These are phyloP conservation scores for Stellera chamaejasme DNA, from an alignment of 345 rosid genomes.

Conservation along the genomic window DNA sequence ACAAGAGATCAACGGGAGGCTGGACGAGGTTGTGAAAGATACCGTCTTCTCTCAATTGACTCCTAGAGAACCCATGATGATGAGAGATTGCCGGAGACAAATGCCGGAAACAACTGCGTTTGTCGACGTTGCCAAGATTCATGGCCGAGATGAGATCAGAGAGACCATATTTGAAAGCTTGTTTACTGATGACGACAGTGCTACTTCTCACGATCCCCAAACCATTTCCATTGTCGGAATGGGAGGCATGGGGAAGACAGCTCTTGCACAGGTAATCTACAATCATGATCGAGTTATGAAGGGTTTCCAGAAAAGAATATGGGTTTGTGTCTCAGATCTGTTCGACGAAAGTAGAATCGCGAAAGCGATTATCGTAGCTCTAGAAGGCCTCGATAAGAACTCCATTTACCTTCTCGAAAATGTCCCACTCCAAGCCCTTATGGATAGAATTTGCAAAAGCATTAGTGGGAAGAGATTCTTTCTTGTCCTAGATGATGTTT, in stretches of 20 bases:
- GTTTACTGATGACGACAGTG: background rate
- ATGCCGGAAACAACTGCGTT: background rate
- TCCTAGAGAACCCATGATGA: background rate
- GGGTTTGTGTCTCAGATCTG: no score
- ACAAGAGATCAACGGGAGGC: background rate
- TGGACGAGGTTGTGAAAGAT: background rate
- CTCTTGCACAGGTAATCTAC: constrained; percentile 2
- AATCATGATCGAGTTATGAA: background rate
- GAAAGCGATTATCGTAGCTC: no score
- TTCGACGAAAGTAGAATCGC: no score
- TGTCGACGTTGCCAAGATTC: background rate
- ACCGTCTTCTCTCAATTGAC: background rate
- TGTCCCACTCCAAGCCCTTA: no score
- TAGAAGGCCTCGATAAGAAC: no score
- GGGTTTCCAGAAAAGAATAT: background rate
- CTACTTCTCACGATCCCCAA: background rate
- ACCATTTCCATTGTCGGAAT: constrained; percentile 3
- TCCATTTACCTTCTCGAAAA: no score
- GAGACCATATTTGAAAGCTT: background rate
- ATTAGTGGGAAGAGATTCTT: no score
- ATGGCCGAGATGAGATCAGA: constrained; percentile 1
- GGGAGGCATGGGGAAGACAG: constrained; percentile 7
- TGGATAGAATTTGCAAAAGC: no score
- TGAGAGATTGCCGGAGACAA: no score
- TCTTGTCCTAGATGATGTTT: no score